Conservation (phyloP, 768 basidiomycete genomes). For the Kwoniella newhampshirensis region DNA sequence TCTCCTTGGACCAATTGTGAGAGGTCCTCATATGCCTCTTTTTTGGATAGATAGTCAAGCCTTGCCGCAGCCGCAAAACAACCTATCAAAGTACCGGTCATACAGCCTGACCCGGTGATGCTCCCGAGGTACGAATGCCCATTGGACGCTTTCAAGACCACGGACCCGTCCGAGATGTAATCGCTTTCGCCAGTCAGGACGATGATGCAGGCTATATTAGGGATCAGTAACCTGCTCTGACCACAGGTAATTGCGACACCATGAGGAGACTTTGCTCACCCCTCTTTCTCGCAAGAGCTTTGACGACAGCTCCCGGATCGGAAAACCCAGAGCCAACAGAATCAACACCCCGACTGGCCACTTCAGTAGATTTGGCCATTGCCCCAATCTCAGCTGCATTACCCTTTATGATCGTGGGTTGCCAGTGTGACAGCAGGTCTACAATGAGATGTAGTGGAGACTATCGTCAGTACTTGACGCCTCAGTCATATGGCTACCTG, state of each 20-base stretch:
- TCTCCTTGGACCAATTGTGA: slow-evolving; percentile 67
- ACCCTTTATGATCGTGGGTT: slow-evolving; percentile 88
- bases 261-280: slow-evolving; percentile 58
- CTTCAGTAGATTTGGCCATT: slow-evolving; percentile 73
- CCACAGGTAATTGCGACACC: not conserved
- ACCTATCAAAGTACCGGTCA: slow-evolving; percentile 65
- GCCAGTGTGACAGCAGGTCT: slow-evolving; percentile 75
- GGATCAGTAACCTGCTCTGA: no score
- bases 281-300: slow-evolving; percentile 68
- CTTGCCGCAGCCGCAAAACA: slow-evolving; percentile 74
- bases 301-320: slow-evolving; percentile 71
- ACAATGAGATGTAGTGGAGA: slow-evolving; percentile 2
- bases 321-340: slow-evolving; percentile 74
- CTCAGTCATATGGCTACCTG: slow-evolving; percentile 1
- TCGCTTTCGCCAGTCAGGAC: slow-evolving; percentile 77
- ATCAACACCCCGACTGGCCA: slow-evolving; percentile 78
- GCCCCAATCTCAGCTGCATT: slow-evolving; percentile 82
- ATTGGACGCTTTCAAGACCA: slow-evolving; percentile 69
- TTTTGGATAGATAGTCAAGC: slow-evolving; percentile 53
- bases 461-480: not conserved
- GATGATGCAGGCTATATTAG: slow-evolving; percentile 69
- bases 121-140: slow-evolving; percentile 71
- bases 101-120: slow-evolving; percentile 89
- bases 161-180: slow-evolving; percentile 77
- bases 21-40: slow-evolving; percentile 24